Conservation (phyloP, 805 yeast genomes). For the Ogataea nitratoaversa region DNA sequence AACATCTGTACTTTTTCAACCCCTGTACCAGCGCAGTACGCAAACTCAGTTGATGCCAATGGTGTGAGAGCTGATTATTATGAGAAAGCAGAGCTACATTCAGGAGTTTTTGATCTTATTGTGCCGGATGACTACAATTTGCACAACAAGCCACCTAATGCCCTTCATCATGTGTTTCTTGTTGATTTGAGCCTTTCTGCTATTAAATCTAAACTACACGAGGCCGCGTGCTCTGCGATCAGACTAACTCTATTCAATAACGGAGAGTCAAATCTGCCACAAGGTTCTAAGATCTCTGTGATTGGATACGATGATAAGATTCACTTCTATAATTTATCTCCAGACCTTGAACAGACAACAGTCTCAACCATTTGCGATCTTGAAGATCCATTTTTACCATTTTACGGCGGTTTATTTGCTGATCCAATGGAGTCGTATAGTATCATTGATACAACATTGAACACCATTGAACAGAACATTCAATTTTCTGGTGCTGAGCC, state of each 20-base stretch:
- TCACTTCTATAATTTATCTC: constrained; percentile 67
- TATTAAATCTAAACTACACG: constrained; percentile 54
- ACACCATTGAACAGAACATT: constrained; percentile 47
- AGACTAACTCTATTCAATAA: constrained; percentile 46
- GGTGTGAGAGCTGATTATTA: constrained; percentile 62
- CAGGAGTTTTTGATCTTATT: constrained; percentile 80
- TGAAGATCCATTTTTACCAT: constrained; percentile 79
- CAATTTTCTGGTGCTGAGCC: constrained; percentile 50
- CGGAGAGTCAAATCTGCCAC: constrained; percentile 28
- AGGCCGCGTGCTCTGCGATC: constrained; percentile 66
- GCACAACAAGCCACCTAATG: constrained; percentile 34
- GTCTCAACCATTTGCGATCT: constrained; percentile 64
- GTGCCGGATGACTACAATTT: constrained; percentile 73
- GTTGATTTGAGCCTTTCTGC: constrained; percentile 66
- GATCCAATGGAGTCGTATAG: constrained; percentile 65
- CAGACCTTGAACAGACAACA: constrained; percentile 51
- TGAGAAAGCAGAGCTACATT: constrained; percentile 68
- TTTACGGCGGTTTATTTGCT: constrained; percentile 71
- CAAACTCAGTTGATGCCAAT: constrained; percentile 53
- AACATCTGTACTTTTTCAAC: constrained; percentile 82
- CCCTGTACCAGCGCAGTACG: constrained; percentile 62
- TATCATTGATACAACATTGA: constrained; percentile 65
- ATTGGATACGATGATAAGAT: constrained; percentile 70
- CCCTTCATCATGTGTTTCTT: constrained; percentile 67
- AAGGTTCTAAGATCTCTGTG: constrained; percentile 57